Base-by-base conservation (phyloP, 768 basidiomycete genomes). In the Multifurca ochricompacta region DNA sequence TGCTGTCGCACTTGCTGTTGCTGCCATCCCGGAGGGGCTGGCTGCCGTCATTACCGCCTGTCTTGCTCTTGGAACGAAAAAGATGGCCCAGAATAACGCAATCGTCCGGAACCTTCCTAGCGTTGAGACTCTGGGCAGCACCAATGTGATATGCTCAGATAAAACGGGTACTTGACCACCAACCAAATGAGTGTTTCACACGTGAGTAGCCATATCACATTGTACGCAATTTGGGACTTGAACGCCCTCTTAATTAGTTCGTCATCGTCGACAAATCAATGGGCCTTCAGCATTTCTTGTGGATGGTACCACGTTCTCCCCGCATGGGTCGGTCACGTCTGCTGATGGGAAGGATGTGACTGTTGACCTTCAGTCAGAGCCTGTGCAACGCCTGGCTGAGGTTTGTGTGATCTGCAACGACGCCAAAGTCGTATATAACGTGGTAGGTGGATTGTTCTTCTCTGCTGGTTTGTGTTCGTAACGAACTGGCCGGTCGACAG, bases 1-100 rank as follows among this genome's bases (percentile, higher is more conserved):
- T 66, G 95, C 95, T 32, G 96, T 99, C 40, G 93, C 96, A 4
- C 75, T 99, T 41, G 95, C 96, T n/a, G 95, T 99, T 36, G 95
- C 95, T 54, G 95, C 95, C 36, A 99, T 98, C 66, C 95, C 96
- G 0, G 95, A 99, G 70, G 95, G 95, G 55, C 73, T 99, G n/a
- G 93, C 95, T 32, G 94, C 93, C 47, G 95, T 99, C 54, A 96
- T 98, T 65, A 99, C 95, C 7, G 93, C 93, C 9, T 97, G 94
- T 69, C 71, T 99, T 35, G 94, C 96, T 9, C 77, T 99, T 13
- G 96, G 95, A 18, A 97, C 95, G 16, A 93, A 96, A 74, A 97
- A 96, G 71, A 99, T 99, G 95, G 94, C 95, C 1, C 89, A 96
- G 75, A 89, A 94, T 72, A 96, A 97, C 59, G 95, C 95, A 2